Base-by-base conservation (phyloP, 1,139 yeast species). In the Debaryomyces fabryi region DNA sequence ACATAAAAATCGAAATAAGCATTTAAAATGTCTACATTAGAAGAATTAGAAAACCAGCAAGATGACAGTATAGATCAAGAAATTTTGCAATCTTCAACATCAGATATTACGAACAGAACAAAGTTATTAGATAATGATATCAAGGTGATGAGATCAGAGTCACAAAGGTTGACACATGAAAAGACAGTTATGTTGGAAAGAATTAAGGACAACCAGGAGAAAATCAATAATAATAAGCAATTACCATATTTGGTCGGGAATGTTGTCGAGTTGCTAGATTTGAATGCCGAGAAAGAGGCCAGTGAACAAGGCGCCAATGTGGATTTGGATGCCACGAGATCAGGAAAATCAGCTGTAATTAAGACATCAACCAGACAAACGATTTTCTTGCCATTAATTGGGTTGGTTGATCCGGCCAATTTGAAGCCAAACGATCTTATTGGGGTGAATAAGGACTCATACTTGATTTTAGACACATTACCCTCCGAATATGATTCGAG, bases 321-420 rank as follows among this genome's bases (percentile, higher is more conserved):
- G 44, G 98, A 95, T 67, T 76, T 89, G 57, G 97, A 95, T 63
- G 91, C 97, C 47, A 82, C 96, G 10, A 83, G 97, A 56, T 81
- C 84, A 39, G 99, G 99, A n/a, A 91, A 93, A 69, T 90, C 96
- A 10, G 99, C 99, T 0, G 99, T 95, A 27, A 89, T 95, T 57
- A 93, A 95, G 72, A 95, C 99, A 0, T 89, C 97, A 1, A 93
- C 99, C 2, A 82, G 99, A 64, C 99, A 95, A 66, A 95, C 99
- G 7, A 96, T 95, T 40, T 95, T 93, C 61, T 76, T 95, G 62
- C 99, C 99, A 38, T 81, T 95, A 71, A 89, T 93, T 55, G 99
- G 99, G 18, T 76, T 95, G 51, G 99, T 95, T 23, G 97, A 92
- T 58, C 91, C 96, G 1, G 84, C 84, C 44, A 81, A 79, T 25